A percentile compares a stretch with the other conserved stretches of the same genome.
phyloP scores from a whole-genome alignment of 805 yeast species.

The Yamadazyma scolyti region DNA sequence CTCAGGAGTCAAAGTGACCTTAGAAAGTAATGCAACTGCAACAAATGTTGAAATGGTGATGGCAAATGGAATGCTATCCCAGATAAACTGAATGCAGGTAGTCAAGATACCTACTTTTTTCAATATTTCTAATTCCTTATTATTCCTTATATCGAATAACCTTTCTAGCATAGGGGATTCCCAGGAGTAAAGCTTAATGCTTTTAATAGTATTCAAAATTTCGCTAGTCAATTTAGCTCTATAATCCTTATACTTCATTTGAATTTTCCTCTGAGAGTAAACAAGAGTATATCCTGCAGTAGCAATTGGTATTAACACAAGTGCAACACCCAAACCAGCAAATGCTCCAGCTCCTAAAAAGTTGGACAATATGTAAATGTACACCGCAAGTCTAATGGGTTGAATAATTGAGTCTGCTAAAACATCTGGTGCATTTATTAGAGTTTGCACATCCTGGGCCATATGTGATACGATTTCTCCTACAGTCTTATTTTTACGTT shows the following conservation, averaged over 20 bases:
- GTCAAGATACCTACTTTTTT: slow-evolving; percentile 66
- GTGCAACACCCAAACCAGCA: slow-evolving; percentile 83
- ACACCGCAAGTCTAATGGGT: slow-evolving; percentile 78
- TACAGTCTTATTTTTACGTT: slow-evolving; percentile 65
- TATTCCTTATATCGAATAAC: slow-evolving; percentile 78
- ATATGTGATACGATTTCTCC: slow-evolving; percentile 92
- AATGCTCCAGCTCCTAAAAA: slow-evolving; percentile 85
- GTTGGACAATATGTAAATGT: slow-evolving; percentile 67
- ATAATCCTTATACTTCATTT: slow-evolving; percentile 87
- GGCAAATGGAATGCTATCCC: slow-evolving; percentile 81
- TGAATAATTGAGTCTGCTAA: slow-evolving; percentile 86
- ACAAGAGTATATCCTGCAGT: slow-evolving; percentile 62
- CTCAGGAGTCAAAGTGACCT: slow-evolving; percentile 76
- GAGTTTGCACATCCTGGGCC: slow-evolving; percentile 89
- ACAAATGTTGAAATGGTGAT: slow-evolving; percentile 91
- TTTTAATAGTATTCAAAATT: slow-evolving; percentile 84
- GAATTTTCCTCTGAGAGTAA: slow-evolving; percentile 71
- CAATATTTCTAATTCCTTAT: slow-evolving; percentile 74
- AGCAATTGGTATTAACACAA: slow-evolving; percentile 75
- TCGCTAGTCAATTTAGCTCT: slow-evolving; percentile 87
- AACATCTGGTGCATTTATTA: slow-evolving; percentile 76
- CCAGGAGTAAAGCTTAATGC: slow-evolving; percentile 93
- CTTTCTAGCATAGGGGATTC: slow-evolving; percentile 77
- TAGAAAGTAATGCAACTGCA: slow-evolving; percentile 58
- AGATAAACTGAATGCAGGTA: slow-evolving; percentile 70